phyloP scores from a whole-genome alignment of 805 yeast genomes.

The Teunomyces panamensis region DNA sequence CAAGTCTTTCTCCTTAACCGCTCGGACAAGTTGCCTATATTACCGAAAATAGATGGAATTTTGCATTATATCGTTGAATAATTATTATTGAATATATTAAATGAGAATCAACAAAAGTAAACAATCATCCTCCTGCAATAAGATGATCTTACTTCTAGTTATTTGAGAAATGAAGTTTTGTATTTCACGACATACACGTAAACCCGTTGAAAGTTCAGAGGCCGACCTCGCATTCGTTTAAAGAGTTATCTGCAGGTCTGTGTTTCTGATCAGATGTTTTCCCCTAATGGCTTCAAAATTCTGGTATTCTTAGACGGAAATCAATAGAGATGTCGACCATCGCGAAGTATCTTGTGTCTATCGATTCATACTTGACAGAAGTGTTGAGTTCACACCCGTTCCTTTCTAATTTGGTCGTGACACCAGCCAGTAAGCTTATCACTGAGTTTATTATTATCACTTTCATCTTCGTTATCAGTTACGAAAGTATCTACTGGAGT shows the following conservation, averaged over 20 bases:
- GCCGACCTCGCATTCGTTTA: not conserved
- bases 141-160: too few species aligned
- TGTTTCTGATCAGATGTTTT: not conserved
- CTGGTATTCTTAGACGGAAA: not conserved
- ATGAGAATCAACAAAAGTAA: too few species aligned
- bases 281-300: not conserved
- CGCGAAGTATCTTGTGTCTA: not conserved
- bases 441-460: conserved; percentile 25
- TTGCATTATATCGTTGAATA: not conserved
- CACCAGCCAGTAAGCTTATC: conserved; percentile 24
- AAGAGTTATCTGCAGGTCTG: not conserved
- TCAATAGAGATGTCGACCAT: conserved; percentile 1
- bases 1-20: conserved; percentile 12
- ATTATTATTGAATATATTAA: too few species aligned
- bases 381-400: conserved; percentile 12
- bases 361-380: conserved; percentile 4
- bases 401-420: conserved; percentile 23
- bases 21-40: conserved; percentile 11
- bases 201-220: too few species aligned
- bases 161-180: too few species aligned
- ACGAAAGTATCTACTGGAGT: conserved; percentile 41
- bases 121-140: too few species aligned
- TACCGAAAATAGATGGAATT: not conserved
- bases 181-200: too few species aligned
- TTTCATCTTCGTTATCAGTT: conserved; percentile 24